Evolutionary conservation across 2,329 filamentous ascomycete species (phyloP), one percentile per base, ranked within the genome.

Genomic region (Sordariomycetes sp.): DNA sequence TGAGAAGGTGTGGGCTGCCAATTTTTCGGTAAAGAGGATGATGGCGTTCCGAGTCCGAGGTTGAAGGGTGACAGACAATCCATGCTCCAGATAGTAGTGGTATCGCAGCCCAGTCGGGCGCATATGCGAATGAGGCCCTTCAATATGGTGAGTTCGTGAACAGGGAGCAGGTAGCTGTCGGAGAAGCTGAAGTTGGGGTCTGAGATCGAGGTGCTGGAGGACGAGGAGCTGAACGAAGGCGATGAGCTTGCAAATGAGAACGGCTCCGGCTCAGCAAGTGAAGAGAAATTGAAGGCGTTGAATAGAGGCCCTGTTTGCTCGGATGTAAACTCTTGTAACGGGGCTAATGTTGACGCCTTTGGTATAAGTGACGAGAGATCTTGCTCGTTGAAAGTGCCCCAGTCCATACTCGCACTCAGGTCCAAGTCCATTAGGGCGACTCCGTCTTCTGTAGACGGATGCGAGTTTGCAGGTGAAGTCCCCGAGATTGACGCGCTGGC

Each of bases 1-100:
- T 77, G 73, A 1, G 62, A 57, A 8, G 53, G 35, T 1, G 70
- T 75, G 10, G 73, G 73, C 21, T 58, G 64, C 54, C 71, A 67
- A 24, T 66, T 58, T 11, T 36, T 30, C 3, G 68, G 69, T 7
- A 75, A 51, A 30, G 61, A 53, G 10, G 56, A 43, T 8, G 51
- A 26, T 45, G 57, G 40, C 29, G 51, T 50, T 16, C 43, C 48
- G 11, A 33, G 38, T 32, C 50, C 48, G 16, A 43, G 37, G 46
- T 52, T 44, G 50, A 75, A 74, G 4, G 66, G 65, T 2, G 70
- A 72, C 18, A 53, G 46, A 16, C 63, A 57, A 12, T 57, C 49
- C 4, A 72, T 46, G 10, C 60, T 57, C 68, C 68, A 75, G 30
- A 72, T 47, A 14, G 52, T 35, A 2, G 55, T 47, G 3, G 15